Percentiles rank a stretch among this genome's conserved stretches.
Evolutionary conservation across 352 stramenopile species (phyloP).

Genomic region (Elongisporangium prolatum): DNA sequence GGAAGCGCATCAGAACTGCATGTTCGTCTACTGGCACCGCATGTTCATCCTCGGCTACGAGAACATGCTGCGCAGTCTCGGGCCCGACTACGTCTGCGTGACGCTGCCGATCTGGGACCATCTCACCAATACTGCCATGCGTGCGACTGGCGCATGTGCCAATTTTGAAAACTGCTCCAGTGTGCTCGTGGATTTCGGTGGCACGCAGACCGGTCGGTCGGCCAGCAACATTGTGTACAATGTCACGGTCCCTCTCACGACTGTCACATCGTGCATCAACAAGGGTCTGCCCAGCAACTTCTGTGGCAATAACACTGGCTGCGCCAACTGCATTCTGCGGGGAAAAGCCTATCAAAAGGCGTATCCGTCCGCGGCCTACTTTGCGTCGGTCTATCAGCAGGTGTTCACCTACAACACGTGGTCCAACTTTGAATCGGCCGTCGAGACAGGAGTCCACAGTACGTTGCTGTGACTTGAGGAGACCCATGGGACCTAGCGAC

Average conservation of each 20-base stretch:
- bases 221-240: conserved; percentile 13
- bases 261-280: conserved; percentile 21
- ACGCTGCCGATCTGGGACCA: conserved; percentile 65
- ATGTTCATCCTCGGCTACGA: conserved; percentile 58
- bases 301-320: conserved; percentile 30
- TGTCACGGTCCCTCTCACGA: conserved; percentile 20
- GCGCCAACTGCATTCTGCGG: conserved; percentile 32
- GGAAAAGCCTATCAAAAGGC: conserved; percentile 6
- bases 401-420: conserved; percentile 30
- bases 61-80: conserved; percentile 64
- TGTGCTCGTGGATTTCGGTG: conserved; percentile 30
- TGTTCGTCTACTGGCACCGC: conserved; percentile 79
- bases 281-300: conserved; percentile 32
- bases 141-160: conserved; percentile 16
- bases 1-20: conserved; percentile 47
- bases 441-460: conserved; percentile 52
- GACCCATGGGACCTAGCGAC: too few relatives aligned
- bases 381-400: conserved; percentile 36
- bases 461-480: conserved; percentile 12
- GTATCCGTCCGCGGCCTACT: conserved; percentile 28
- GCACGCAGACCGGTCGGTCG: conserved; percentile 7
- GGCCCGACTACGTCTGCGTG: conserved; percentile 34
- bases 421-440: conserved; percentile 14
- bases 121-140: conserved; percentile 18
- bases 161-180: conserved; percentile 29